These are phyloP conservation scores for Suillus cothurnatus DNA, from an alignment of 768 basidiomycete genomes.

Conservation along the genomic window DNA sequence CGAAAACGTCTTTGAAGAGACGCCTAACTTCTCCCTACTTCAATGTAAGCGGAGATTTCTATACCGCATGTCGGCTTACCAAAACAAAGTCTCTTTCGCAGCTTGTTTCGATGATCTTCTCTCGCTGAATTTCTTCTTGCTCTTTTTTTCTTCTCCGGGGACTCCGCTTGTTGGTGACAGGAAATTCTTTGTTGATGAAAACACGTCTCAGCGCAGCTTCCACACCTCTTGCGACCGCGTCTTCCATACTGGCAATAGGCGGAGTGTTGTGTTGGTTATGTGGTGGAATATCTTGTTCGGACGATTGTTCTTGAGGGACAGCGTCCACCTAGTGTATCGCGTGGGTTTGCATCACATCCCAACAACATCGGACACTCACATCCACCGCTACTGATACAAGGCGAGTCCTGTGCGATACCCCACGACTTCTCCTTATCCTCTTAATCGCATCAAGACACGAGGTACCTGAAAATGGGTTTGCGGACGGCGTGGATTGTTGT, in stretches of 20 bases:
- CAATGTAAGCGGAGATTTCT: too few species aligned
- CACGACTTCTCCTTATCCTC: constrained; percentile 6
- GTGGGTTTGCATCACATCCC: neutral
- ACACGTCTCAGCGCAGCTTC: too few species aligned
- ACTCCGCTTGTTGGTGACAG: neutral
- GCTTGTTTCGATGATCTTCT: constrained; percentile 5
- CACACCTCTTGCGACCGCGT: neutral
- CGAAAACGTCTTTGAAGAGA: too few species aligned
- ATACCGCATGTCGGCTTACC: neutral
- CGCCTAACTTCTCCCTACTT: too few species aligned
- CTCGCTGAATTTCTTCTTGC: neutral
- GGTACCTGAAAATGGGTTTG: neutral
- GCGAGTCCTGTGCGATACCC: constrained; percentile 2
- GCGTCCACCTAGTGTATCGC: neutral
- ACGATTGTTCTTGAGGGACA: neutral
- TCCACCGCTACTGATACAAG: constrained; percentile 6
- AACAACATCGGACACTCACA: neutral
- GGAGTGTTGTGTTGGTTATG: neutral
- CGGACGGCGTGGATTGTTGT: too few species aligned
- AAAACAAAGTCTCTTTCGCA: constrained; percentile 11
- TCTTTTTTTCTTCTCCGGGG: constrained; percentile 4
- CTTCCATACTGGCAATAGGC: neutral
- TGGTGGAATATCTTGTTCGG: neutral
- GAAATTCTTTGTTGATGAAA: too few species aligned
- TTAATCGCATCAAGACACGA: constrained; percentile 6